A percentile compares a stretch with the other conserved stretches of the same genome.
Evolutionary conservation across 2,329 filamentous ascomycete genomes (phyloP).

Genomic region (Alternaria gaisen): DNA sequence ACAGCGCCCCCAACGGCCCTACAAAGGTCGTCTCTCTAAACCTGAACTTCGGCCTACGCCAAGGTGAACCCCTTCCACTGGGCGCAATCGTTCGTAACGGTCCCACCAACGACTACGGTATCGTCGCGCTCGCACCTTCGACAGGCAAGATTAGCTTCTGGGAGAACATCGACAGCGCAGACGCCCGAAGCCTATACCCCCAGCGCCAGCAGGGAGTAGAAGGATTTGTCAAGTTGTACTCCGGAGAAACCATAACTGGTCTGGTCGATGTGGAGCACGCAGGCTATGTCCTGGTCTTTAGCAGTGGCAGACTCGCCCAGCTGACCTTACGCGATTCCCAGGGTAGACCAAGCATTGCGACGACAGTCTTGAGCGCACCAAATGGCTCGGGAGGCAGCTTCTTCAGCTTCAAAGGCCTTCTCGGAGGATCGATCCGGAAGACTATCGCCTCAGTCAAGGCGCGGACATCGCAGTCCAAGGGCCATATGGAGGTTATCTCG

Average conservation of each 20-base stretch:
- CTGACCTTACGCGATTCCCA: constrained; percentile 86
- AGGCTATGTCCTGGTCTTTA: constrained; percentile 86
- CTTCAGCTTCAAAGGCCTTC: constrained; percentile 79
- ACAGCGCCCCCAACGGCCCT: constrained; percentile 70
- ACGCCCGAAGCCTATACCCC: constrained; percentile 82
- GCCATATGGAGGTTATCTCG: constrained; percentile 84
- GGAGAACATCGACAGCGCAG: constrained; percentile 92
- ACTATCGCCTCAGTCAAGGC: constrained; percentile 83
- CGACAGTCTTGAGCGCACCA: constrained; percentile 75
- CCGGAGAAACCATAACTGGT: constrained; percentile 78
- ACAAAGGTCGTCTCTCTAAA: constrained; percentile 79
- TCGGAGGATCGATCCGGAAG: constrained; percentile 75
- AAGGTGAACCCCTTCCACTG: constrained; percentile 77
- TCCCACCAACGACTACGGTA: constrained; percentile 79
- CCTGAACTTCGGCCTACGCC: constrained; percentile 75
- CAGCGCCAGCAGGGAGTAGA: constrained; percentile 84
- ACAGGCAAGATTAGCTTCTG: constrained; percentile 91
- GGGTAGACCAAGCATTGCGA: constrained; percentile 81
- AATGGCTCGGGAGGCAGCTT: constrained; percentile 72
- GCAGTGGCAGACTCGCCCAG: constrained; percentile 85
- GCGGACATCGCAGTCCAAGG: constrained; percentile 74
- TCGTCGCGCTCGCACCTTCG: constrained; percentile 84
- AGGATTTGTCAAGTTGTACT: constrained; percentile 76
- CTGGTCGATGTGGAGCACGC: constrained; percentile 86
- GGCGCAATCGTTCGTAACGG: constrained; percentile 84